Evolutionary conservation across 768 basidiomycete genomes (phyloP).

Genomic region (Hydnomerulius pinastri): DNA sequence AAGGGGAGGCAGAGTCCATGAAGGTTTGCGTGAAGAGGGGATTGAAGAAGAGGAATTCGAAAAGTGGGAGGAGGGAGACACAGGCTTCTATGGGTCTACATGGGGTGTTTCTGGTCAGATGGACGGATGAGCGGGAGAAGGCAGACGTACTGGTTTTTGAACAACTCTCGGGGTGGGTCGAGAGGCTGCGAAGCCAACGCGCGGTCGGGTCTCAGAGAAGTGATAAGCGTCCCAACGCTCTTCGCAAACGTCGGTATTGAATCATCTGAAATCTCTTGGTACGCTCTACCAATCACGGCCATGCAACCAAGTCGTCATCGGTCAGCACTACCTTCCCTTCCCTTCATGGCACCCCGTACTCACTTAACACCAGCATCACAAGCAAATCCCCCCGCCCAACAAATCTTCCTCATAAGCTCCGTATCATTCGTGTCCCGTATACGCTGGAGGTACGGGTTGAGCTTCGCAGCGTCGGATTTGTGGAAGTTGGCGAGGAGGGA

Average conservation of each 20-base stretch:
- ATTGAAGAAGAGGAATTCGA: constrained; percentile 60
- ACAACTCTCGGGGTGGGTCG: constrained; percentile 52
- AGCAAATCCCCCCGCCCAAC: constrained; percentile 56
- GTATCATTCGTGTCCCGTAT: constrained; percentile 50
- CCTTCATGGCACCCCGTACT: constrained; percentile 9
- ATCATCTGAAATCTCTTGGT: constrained; percentile 58
- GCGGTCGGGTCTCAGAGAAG: constrained; percentile 55
- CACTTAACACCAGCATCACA: constrained; percentile 55
- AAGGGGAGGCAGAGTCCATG: constrained; percentile 36
- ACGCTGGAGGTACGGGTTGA: constrained; percentile 63
- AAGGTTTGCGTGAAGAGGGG: constrained; percentile 50
- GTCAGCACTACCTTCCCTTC: neutral
- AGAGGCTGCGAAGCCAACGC: constrained; percentile 48
- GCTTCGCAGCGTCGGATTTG: constrained; percentile 67
- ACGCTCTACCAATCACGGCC: constrained; percentile 44
- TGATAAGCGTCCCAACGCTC: constrained; percentile 53
- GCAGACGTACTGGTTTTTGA: constrained; percentile 54
- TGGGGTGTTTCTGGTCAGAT: constrained; percentile 2
- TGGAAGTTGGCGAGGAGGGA: constrained; percentile 70
- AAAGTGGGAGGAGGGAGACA: constrained; percentile 58
- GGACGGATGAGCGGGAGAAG: neutral
- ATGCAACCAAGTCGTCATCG: neutral
- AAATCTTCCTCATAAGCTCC: constrained; percentile 56
- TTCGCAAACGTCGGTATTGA: constrained; percentile 48
- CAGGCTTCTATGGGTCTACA: constrained; percentile 64